Base-by-base conservation (phyloP, 2,329 filamentous ascomycete genomes). In the Colletotrichum melonis region DNA sequence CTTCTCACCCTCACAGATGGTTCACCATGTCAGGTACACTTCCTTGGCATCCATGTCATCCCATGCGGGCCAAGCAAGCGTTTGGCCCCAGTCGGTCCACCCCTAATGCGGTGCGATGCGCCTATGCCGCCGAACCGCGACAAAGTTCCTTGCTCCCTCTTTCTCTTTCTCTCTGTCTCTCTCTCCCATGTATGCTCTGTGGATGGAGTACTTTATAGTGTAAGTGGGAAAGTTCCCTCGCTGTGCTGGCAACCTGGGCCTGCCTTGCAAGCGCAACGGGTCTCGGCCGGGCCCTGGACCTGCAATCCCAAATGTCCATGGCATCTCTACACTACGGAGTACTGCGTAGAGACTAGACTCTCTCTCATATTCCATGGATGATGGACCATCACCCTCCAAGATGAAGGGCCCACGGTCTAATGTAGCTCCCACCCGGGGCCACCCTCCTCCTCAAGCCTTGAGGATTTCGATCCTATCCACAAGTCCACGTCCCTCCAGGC, bases 361-460 rank as follows among this genome's bases (percentile, higher is more conserved):
- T 46, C 42, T 49, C 42, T 42, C 38, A 8, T 42, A 19, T 1
- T 16, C 55, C 60, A 38, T 54, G 60, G 46, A 24, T 9, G 12
- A 28, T 28, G 28, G 35, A 42, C 58, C 58, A 46, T 62, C 24
- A 4, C 30, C 57, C 42, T 59, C 70, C 66, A 69, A 73, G 59
- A 73, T 69, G 66, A 73, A 73, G 66, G 58, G 59, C 70, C 70
- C 69, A 68, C 65, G 65, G 64, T 72, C 69, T 57, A 73, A 55
- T 26, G 30, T 58, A 59, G 32, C 66, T n/a, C 49, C 49, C 38
- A 54, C 38, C 38, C 38, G 38, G 38, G 38, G 38, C 38, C 38
- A 42, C 42, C 49, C 54, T 60, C 54, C 59, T 73, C 59, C 38
- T 42, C 38, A 5, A 42, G 38, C 38, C 38, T 42, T 19, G 42